Evolutionary conservation across 352 stramenopile genomes (phyloP).

Genomic region (Phytopythium montanum): DNA sequence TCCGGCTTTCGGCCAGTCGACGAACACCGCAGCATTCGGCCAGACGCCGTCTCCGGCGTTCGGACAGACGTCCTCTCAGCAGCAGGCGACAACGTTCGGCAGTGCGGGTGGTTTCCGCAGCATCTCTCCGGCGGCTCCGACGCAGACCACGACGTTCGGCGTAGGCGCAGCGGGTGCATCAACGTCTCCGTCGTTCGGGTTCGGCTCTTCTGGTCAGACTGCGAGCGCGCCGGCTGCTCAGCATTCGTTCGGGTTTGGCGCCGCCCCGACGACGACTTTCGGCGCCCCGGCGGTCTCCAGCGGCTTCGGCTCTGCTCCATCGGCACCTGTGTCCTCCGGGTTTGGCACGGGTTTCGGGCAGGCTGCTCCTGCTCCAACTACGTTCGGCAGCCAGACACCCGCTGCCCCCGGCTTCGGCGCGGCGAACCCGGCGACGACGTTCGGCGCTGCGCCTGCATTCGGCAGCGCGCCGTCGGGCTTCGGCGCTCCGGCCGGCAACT

Average conservation of each 20-base stretch:
- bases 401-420: conserved; percentile 4
- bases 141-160: conserved; percentile 28
- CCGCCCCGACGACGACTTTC: conserved; percentile 18
- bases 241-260: conserved; percentile 17
- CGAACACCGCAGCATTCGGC: not conserved
- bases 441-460: conserved; percentile 23
- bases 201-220: conserved; percentile 28
- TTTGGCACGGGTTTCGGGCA: conserved; percentile 3
- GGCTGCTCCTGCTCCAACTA: not conserved
- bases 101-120: conserved; percentile 9
- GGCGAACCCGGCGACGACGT: conserved; percentile 4
- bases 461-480: conserved; percentile 19
- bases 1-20: conserved; percentile 1
- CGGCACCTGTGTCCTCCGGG: not conserved
- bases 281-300: conserved; percentile 18
- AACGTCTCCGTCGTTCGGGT: conserved; percentile 34
- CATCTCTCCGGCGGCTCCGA: conserved; percentile 15
- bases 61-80: not conserved
- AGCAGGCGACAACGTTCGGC: conserved; percentile 21
- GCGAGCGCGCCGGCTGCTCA: conserved; percentile 18
- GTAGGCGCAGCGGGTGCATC: conserved; percentile 12
- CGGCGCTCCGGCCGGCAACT: conserved; percentile 10
- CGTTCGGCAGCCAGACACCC: conserved; percentile 9
- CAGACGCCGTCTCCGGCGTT: conserved; percentile 8
- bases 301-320: conserved; percentile 26